Percentiles rank a stretch among this genome's conserved stretches.
Conservation (phyloP, 441 rosid genomes). For the Brassica balearica region DNA sequence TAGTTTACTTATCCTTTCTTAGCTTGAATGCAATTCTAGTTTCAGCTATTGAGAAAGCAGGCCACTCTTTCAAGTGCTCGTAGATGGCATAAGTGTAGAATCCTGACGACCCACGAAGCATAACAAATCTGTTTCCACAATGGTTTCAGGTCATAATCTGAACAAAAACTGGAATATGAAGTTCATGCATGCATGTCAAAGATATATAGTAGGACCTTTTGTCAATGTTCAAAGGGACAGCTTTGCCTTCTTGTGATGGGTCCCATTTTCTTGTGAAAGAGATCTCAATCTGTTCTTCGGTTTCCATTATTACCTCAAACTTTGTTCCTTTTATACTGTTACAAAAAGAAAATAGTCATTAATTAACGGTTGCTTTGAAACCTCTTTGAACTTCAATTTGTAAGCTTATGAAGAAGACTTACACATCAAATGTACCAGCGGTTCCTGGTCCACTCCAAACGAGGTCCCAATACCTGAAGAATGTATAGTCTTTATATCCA, state of each 20-base stretch:
- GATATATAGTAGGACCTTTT: conserved; percentile 55
- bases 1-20: conserved; percentile 62
- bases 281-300: conserved; percentile 69
- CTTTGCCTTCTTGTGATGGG: conserved; percentile 60
- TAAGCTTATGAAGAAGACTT: conserved; percentile 28
- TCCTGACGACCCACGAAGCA: conserved; percentile 70
- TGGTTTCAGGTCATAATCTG: background rate
- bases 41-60: conserved; percentile 66
- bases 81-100: conserved; percentile 70
- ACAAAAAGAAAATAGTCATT: background rate
- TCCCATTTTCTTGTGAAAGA: conserved; percentile 81
- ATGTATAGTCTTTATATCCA: background rate
- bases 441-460: conserved; percentile 76
- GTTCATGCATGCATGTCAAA: background rate
- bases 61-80: conserved; percentile 68
- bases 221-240: conserved; percentile 82
- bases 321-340: conserved; percentile 68
- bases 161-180: background rate
- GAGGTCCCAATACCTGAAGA: conserved; percentile 88
- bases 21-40: conserved; percentile 72
- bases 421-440: conserved; percentile 67
- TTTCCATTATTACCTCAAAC: conserved; percentile 58
- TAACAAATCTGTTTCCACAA: conserved; percentile 52
- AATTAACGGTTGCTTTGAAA: background rate
- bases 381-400: background rate